phyloP scores from a whole-genome alignment of 257 asterid genomes.

The Eucommia ulmoides region DNA sequence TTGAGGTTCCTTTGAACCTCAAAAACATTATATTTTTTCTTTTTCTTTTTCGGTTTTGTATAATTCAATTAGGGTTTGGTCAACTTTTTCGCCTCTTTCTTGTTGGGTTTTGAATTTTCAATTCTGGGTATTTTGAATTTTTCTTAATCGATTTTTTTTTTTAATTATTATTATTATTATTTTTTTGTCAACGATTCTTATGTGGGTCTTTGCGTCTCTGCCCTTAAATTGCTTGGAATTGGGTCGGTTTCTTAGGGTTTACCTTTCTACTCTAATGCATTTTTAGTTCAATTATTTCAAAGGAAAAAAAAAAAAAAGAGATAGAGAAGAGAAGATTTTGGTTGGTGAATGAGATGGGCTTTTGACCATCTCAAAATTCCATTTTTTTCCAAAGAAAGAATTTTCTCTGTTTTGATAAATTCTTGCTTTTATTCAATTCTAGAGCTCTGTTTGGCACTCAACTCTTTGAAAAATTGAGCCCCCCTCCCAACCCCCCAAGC shows the following conservation, averaged over 20 bases:
- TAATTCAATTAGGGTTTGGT: slow-evolving; percentile 8
- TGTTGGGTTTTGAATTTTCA: slow-evolving; percentile 11
- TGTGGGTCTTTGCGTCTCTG: slow-evolving; percentile 21
- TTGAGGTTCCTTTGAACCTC: slow-evolving; percentile 19
- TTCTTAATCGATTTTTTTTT: slow-evolving; percentile 4
- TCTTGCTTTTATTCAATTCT: background rate
- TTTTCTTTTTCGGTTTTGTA: background rate
- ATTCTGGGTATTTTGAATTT: slow-evolving; percentile 10
- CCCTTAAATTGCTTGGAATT: slow-evolving; percentile 6
- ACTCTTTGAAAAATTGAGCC: no score
- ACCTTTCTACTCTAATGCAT: slow-evolving; percentile 5
- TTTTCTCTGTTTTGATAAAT: background rate
- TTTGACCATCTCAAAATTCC: slow-evolving; percentile 14
- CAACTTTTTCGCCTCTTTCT: slow-evolving; percentile 20
- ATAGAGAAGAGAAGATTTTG: slow-evolving; percentile 26
- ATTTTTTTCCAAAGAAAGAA: background rate
- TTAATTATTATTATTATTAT: background rate
- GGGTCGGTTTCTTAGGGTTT: slow-evolving; percentile 36
- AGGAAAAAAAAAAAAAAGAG: slow-evolving; percentile 11
- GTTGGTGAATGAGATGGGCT: slow-evolving; percentile 27
- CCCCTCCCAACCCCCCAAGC: no score
- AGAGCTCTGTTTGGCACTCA: background rate
- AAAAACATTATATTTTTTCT: background rate
- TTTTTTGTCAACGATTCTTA: background rate
- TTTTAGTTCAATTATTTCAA: slow-evolving; percentile 12